A percentile compares a stretch with the other conserved stretches of the same genome.
Conservation (phyloP, 2,329 filamentous ascomycete genomes). For the Clarireedia paspali region DNA sequence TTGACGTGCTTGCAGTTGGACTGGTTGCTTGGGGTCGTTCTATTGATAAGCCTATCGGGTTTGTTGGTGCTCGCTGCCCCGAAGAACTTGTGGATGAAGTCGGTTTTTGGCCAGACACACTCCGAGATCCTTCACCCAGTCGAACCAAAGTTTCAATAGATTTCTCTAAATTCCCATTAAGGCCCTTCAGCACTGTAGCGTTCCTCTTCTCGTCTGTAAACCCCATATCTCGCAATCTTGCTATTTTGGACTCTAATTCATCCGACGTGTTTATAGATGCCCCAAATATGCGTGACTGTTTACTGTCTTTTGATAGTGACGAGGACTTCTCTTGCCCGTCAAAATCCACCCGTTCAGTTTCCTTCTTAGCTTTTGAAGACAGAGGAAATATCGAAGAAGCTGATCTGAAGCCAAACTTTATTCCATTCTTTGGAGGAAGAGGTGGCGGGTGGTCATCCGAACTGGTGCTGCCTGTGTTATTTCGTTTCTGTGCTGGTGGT, state of each 20-base stretch:
- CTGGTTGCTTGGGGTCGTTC: constrained; percentile 17
- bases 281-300: constrained; percentile 62
- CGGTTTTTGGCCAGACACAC: constrained; percentile 26
- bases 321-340: constrained; percentile 16
- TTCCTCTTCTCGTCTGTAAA: constrained; percentile 81
- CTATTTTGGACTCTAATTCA: constrained; percentile 68
- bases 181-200: constrained; percentile 68
- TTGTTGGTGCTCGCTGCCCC: constrained; percentile 41
- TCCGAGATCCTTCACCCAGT: constrained; percentile 63
- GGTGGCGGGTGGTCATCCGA: constrained; percentile 49
- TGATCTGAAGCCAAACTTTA: constrained; percentile 55
- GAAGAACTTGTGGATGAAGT: constrained; percentile 39
- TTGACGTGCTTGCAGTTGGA: constrained; percentile 34
- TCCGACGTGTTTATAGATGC: constrained; percentile 51
- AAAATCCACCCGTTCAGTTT: constrained; percentile 17
- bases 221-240: constrained; percentile 79
- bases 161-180: constrained; percentile 78
- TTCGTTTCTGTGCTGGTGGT: constrained; percentile 42
- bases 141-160: constrained; percentile 79
- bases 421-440: constrained; percentile 52
- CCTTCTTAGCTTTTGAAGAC: constrained; percentile 41
- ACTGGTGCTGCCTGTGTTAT: constrained; percentile 34
- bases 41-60: constrained; percentile 25
- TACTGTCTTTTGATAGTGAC: constrained; percentile 32
- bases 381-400: constrained; percentile 44